Conservation (phyloP, 2,329 filamentous ascomycete species). For the Xylariaceae sp. region DNA sequence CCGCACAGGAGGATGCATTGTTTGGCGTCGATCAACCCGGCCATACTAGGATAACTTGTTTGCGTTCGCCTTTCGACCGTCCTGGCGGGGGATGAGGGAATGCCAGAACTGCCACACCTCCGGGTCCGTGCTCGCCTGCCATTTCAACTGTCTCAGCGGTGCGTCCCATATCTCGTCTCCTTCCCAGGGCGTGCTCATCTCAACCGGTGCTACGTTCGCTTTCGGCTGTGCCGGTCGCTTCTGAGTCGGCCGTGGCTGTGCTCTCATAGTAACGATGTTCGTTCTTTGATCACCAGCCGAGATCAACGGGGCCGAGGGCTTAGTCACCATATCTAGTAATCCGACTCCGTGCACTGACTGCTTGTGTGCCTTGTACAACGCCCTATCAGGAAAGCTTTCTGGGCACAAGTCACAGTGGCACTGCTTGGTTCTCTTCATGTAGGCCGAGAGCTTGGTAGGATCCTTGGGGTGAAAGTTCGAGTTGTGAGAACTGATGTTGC, state of each 20-base stretch:
- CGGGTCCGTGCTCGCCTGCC: not conserved
- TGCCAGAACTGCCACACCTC: not conserved
- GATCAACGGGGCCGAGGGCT: too few species aligned
- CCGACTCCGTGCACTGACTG: not conserved
- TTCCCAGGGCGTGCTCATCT: not conserved
- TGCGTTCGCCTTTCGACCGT: not conserved
- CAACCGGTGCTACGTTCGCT: not conserved
- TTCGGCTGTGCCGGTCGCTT: not conserved
- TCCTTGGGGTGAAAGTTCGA: conserved; percentile 5
- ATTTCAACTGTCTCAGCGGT: not conserved
- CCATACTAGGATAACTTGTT: not conserved
- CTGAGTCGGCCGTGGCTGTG: not conserved
- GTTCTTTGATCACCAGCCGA: too few species aligned
- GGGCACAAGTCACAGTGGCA: not conserved
- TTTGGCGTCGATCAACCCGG: not conserved
- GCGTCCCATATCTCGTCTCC: not conserved
- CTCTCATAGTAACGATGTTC: too few species aligned
- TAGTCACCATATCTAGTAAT: too few species aligned
- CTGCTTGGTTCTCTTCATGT: not conserved
- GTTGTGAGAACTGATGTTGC: not conserved
- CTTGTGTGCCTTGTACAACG: not conserved
- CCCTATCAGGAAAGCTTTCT: not conserved
- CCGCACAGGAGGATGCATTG: not conserved
- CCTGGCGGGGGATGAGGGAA: not conserved
- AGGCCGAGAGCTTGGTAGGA: not conserved